phyloP scores from a whole-genome alignment of 768 basidiomycete species.

The Collybia mongolica region DNA sequence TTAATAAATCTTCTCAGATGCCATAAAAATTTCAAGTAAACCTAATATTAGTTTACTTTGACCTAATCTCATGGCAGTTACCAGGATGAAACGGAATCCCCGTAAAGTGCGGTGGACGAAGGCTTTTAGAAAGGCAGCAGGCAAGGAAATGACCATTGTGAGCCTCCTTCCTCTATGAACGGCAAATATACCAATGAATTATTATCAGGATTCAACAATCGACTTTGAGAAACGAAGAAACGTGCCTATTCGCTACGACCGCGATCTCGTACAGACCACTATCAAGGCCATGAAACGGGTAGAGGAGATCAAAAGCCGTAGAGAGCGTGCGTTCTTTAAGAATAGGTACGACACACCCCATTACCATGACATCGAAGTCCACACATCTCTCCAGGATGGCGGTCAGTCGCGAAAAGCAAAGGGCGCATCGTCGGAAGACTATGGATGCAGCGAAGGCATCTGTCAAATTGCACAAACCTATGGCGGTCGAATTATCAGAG shows the following conservation, averaged over 20 bases:
- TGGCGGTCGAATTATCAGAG: conserved; percentile 38
- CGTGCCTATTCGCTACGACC: conserved; percentile 94
- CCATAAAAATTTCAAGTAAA: conserved; percentile 99
- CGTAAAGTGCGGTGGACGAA: conserved; percentile 99
- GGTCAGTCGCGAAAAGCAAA: conserved; percentile 74
- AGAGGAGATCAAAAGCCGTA: conserved; percentile 84
- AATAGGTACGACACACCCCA: conserved; percentile 54
- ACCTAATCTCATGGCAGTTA: conserved; percentile 2
- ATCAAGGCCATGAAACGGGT: conserved; percentile 96
- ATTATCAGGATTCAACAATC: conserved; percentile 87
- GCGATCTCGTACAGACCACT: conserved; percentile 89
- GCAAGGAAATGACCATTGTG: conserved; percentile 99
- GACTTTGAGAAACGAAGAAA: conserved; percentile 99
- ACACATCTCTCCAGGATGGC: conserved; percentile 64
- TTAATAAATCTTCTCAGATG: conserved; percentile 51
- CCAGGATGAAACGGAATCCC: conserved; percentile 98
- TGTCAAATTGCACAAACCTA: conserved; percentile 67
- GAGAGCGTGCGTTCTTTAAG: conserved; percentile 97
- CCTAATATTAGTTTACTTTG: conserved; percentile 1
- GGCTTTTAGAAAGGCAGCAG: conserved; percentile 97
- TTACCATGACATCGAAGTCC: background rate
- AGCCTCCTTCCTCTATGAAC: conserved; percentile 26
- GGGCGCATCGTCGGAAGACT: conserved; percentile 67
- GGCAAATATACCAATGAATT: background rate
- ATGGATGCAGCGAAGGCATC: conserved; percentile 56